Percentiles rank a stretch among this genome's conserved stretches.
phyloP scores from a whole-genome alignment of 1,284 basidiomycete genomes.

The Xerocomus minutiporus region DNA sequence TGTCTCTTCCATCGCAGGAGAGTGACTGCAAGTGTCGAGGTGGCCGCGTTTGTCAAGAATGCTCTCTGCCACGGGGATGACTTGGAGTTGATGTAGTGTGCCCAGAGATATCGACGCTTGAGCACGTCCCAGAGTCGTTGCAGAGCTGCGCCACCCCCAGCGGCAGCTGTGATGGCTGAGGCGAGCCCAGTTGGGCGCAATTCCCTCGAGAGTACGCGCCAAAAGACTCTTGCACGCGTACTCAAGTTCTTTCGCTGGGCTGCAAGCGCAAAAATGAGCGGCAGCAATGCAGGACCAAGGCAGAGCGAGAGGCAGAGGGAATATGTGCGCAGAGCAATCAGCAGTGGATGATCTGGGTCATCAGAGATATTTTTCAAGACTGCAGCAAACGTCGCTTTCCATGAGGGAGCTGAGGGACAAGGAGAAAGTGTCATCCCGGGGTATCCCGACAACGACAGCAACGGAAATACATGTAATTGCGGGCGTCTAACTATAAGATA shows the following conservation, averaged over 20 bases:
- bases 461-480: too few relatives aligned
- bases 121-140: conserved; percentile 42
- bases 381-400: conserved; percentile 5
- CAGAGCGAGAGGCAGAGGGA: conserved; percentile 61
- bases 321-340: conserved; percentile 62
- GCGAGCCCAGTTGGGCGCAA: conserved; percentile 60
- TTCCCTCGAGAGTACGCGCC: conserved; percentile 49
- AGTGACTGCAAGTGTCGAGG: conserved; percentile 51
- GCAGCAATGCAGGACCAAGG: conserved; percentile 57
- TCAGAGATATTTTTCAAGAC: not conserved
- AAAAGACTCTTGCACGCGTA: conserved; percentile 29
- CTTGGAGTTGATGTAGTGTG: conserved; percentile 2
- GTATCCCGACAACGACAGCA: too few relatives aligned
- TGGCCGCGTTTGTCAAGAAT: conserved; percentile 54
- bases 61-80: conserved; percentile 39
- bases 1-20: conserved; percentile 45
- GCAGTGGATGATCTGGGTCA: conserved; percentile 45
- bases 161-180: conserved; percentile 56
- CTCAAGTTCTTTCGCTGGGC: conserved; percentile 14
- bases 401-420: conserved; percentile 6
- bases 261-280: conserved; percentile 40
- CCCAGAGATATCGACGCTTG: conserved; percentile 16
- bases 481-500: too few relatives aligned
- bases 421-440: too few relatives aligned
- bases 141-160: conserved; percentile 58